These are phyloP conservation scores for Thalassiosira hispida DNA, from an alignment of 352 stramenopile species.

Conservation along the genomic window DNA sequence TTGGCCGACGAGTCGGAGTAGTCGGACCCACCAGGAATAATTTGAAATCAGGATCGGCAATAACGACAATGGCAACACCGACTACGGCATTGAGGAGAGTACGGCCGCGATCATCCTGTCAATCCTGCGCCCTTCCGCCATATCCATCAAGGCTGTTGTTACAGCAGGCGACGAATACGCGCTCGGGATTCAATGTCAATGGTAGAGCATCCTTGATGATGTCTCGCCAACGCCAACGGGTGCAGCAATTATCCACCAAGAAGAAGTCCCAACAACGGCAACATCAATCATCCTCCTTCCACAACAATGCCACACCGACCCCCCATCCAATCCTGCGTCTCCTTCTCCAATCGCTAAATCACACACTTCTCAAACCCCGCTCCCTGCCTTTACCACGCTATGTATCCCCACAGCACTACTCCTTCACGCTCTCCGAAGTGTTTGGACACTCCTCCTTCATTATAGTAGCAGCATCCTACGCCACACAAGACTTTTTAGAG, in stretches of 20 bases:
- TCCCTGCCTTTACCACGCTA: constrained; percentile 71
- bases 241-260: neutral
- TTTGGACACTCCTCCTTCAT: constrained; percentile 79
- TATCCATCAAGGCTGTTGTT: no score
- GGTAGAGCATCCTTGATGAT: no score
- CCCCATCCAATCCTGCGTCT: constrained; percentile 6
- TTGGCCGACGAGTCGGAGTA: no score
- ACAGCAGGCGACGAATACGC: no score
- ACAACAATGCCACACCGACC: constrained; percentile 5
- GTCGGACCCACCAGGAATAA: no score
- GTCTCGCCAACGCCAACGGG: no score
- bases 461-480: constrained; percentile 73
- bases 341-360: constrained; percentile 21
- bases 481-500: constrained; percentile 73
- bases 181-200: no score
- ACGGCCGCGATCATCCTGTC: no score
- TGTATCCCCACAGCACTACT: constrained; percentile 67
- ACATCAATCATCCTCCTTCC: neutral
- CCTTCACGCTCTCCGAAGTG: constrained; percentile 67
- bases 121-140: no score
- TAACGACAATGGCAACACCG: no score
- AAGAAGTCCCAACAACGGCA: neutral
- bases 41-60: no score
- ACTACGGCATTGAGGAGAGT: no score
- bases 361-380: constrained; percentile 52